A percentile compares a stretch with the other conserved stretches of the same genome.
These are phyloP conservation scores for Saccharomycopsis hybrid DNA, from an alignment of 1,139 yeast species.

Conservation along the genomic window DNA sequence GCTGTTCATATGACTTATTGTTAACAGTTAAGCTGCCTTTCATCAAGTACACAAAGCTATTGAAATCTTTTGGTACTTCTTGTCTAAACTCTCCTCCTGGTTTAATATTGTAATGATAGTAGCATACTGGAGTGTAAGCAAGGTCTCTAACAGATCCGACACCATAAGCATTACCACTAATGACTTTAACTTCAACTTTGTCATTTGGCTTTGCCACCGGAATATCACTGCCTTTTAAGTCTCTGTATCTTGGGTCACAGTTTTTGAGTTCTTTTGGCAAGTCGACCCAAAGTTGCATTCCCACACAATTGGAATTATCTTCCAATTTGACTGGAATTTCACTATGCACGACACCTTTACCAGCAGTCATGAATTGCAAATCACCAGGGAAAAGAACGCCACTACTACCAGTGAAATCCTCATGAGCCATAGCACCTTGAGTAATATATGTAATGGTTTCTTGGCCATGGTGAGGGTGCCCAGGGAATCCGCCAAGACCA, in stretches of 20 bases:
- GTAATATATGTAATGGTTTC: slow-evolving; percentile 77
- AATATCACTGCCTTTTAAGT: slow-evolving; percentile 63
- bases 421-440: slow-evolving; percentile 80
- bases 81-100: slow-evolving; percentile 68
- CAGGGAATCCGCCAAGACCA: slow-evolving; percentile 76
- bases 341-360: slow-evolving; percentile 79
- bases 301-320: slow-evolving; percentile 49
- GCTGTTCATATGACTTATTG: slow-evolving; percentile 35
- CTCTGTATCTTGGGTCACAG: slow-evolving; percentile 74
- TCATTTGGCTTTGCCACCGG: slow-evolving; percentile 67
- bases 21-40: slow-evolving; percentile 54
- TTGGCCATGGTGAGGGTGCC: slow-evolving; percentile 90
- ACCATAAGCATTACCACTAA: slow-evolving; percentile 74
- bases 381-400: slow-evolving; percentile 83
- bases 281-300: slow-evolving; percentile 91
- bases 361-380: slow-evolving; percentile 93
- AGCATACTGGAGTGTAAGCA: slow-evolving; percentile 80
- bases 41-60: slow-evolving; percentile 65
- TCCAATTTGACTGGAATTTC: slow-evolving; percentile 72
- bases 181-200: slow-evolving; percentile 61
- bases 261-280: slow-evolving; percentile 66
- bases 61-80: slow-evolving; percentile 54
- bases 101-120: slow-evolving; percentile 59
- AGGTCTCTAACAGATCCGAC: slow-evolving; percentile 66
- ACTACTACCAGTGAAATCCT: slow-evolving; percentile 80